Evolutionary conservation across 2,329 filamentous ascomycete species (phyloP).

Genomic region (Eutypella sp.): DNA sequence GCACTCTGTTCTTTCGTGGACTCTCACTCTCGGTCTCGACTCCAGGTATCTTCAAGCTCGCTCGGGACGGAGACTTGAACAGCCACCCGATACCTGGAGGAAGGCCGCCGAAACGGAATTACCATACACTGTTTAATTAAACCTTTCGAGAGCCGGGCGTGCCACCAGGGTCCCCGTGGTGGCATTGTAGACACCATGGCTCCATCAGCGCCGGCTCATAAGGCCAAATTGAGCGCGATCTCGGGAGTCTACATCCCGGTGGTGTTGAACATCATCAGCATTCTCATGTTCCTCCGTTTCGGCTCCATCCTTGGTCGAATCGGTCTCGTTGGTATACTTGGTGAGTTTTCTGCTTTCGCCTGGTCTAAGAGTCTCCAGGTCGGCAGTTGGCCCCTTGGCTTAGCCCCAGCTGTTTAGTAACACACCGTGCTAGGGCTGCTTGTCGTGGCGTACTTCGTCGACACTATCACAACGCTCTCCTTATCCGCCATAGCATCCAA

Average conservation of each 20-base stretch:
- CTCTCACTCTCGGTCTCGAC: too few relatives aligned
- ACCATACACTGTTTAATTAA: too few relatives aligned
- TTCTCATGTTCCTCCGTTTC: slow-evolving; percentile 89
- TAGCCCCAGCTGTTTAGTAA: too few relatives aligned
- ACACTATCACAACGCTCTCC: slow-evolving; percentile 79
- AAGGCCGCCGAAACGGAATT: too few relatives aligned
- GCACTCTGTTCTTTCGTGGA: too few relatives aligned
- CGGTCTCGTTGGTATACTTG: slow-evolving; percentile 74
- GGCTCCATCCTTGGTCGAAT: slow-evolving; percentile 78
- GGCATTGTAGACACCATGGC: slow-evolving; percentile 25
- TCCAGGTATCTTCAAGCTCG: too few relatives aligned
- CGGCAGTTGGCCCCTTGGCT: neutral
- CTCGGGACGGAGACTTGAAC: too few relatives aligned
- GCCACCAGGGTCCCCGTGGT: slow-evolving; percentile 17
- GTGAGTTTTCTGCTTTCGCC: slow-evolving; percentile 38
- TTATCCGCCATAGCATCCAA: slow-evolving; percentile 87
- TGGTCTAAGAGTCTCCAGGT: too few relatives aligned
- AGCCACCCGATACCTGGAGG: too few relatives aligned
- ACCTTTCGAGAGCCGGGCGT: slow-evolving; percentile 12
- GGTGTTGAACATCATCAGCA: slow-evolving; percentile 83
- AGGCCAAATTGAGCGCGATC: slow-evolving; percentile 67
- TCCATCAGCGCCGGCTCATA: slow-evolving; percentile 26
- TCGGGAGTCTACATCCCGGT: slow-evolving; percentile 83
- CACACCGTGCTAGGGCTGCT: slow-evolving; percentile 55
- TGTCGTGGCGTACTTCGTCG: slow-evolving; percentile 69